Evolutionary conservation across 371 early-diverging fungal species (phyloP).

Genomic region (Rhizopus delemar): DNA sequence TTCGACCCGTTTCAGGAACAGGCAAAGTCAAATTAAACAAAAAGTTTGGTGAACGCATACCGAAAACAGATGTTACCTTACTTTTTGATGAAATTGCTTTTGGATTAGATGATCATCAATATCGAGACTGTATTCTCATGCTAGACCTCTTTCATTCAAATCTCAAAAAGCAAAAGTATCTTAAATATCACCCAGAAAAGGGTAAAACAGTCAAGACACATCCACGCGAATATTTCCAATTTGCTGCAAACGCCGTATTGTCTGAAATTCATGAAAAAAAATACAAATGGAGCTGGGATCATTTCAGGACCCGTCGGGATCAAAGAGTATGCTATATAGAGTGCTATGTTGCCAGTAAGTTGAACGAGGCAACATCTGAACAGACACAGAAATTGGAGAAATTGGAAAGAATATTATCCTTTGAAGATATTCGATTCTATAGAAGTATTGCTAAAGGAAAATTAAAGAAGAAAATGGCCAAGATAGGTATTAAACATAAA

Average conservation of each 20-base stretch:
- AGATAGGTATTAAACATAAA: conserved; percentile 28
- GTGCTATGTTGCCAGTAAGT: conserved; percentile 58
- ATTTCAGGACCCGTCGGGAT: conserved; percentile 69
- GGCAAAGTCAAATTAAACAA: conserved; percentile 70
- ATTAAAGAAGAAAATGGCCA: conserved; percentile 59
- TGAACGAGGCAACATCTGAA: conserved; percentile 38
- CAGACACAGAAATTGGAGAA: conserved; percentile 46
- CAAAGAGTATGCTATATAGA: conserved; percentile 69
- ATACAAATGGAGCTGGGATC: conserved; percentile 75
- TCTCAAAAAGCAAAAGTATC: conserved; percentile 73
- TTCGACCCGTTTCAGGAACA: conserved; percentile 82
- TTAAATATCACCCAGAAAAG: conserved; percentile 69
- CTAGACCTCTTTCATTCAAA: conserved; percentile 71
- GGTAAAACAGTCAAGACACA: conserved; percentile 65
- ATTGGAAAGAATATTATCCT: conserved; percentile 69
- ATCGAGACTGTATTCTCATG: conserved; percentile 65
- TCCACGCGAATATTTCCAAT: conserved; percentile 75
- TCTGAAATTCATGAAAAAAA: conserved; percentile 75
- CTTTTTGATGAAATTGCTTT: conserved; percentile 83
- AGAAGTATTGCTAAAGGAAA: conserved; percentile 66
- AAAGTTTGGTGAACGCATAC: conserved; percentile 41
- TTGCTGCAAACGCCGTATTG: conserved; percentile 74
- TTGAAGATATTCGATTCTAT: conserved; percentile 81
- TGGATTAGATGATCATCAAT: conserved; percentile 77
- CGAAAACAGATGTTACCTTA: conserved; percentile 58